Base-by-base conservation (phyloP, 2,329 filamentous ascomycete genomes). In the Penicillium decumbens region DNA sequence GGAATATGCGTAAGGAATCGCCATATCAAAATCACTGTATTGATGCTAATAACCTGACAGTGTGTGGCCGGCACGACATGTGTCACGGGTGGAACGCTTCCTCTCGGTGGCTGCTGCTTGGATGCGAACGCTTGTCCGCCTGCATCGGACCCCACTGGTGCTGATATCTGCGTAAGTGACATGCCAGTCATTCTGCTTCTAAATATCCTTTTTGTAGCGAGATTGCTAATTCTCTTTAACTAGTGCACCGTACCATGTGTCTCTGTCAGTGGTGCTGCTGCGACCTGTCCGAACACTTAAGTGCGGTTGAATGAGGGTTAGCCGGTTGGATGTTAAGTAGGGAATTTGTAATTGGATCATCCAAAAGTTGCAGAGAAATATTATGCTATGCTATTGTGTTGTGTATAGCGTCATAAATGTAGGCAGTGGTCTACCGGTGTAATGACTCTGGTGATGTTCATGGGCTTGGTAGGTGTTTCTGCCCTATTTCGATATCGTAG, bases 121-220 rank as follows among this genome's bases (percentile, higher is more conserved):
- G 27, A 6, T 12, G 23, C 45, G 12, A 52, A 52, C n/a, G 39
- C 41, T 13, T 58, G 57, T 41, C 54, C 54, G 7, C 55, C 48
- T 13, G 35, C 28, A 25, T 57, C 57, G 9, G 43, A 47, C 25
- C 41, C 49, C 24, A 38, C 9, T 8, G 55, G 48, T 18, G 20
- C 46, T 27, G 30, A 45, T 9, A 56, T 57, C 32, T 59, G 57
- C 30, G 55, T 59, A 55, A 55, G 57, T 52, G 9, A 39, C 9
- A 5, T 10, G 2, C 10, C 4, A 25, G 18, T 6, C 15, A 18
- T 33, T 43, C 13, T 6, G 3, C 8, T 27, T 37, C 24, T 4
- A 6, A 6, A 4, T 10, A 7, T 6, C 3, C 15, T 25, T 12
- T 8, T 5, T 1, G 3, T 37, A n/a, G 7, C 9, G 15, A 12